Evolutionary conservation across 805 yeast species (phyloP), one percentile per base, ranked within the genome.

Genomic region (Cyberlindnera saturnus): DNA sequence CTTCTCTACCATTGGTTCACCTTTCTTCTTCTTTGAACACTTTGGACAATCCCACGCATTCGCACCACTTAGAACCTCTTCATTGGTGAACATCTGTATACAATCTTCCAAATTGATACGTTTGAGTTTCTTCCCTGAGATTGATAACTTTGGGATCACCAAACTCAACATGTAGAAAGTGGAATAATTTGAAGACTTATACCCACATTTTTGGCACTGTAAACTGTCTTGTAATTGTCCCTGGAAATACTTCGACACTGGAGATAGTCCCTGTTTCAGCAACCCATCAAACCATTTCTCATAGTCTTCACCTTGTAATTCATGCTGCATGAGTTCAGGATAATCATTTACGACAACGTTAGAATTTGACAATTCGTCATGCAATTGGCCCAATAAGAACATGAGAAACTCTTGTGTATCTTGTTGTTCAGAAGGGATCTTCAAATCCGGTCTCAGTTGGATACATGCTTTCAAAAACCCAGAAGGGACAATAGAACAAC

Each of bases 21-120:
- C 15, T 49, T 43, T 31, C 40, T 55, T 14, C 51, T 45, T 1
- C 52, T 46, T 46, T 8, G 52, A 47, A 64, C 95, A 85, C 42
- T 78, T 75, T 7, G 93, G 90, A 66, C 95, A 85, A 49, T 81
- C 76, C 95, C 95, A 85, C 1, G 93, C 86, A 62, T 85, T 84
- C 6, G 81, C 90, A 20, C 87, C 83, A 7, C 71, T 69, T 40
- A 85, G 62, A 4, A 79, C 69, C 59, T 85, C 95, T 45, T 79
- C 81, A 41, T 71, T 67, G 0, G 85, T 76, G 55, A 77, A 83
- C 56, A 79, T 69, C 29, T 69, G 63, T 35, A 85, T 73, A 51
- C 89, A 78, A 44, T 83, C 87, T 37, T 82, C 77, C 42, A 85
- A 60, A 40, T 73, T 67, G 14, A 73, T 70, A 13, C 64, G 62